Evolutionary conservation across 148 eudicot species (phyloP).

Genomic region (Linanthus parryae): DNA sequence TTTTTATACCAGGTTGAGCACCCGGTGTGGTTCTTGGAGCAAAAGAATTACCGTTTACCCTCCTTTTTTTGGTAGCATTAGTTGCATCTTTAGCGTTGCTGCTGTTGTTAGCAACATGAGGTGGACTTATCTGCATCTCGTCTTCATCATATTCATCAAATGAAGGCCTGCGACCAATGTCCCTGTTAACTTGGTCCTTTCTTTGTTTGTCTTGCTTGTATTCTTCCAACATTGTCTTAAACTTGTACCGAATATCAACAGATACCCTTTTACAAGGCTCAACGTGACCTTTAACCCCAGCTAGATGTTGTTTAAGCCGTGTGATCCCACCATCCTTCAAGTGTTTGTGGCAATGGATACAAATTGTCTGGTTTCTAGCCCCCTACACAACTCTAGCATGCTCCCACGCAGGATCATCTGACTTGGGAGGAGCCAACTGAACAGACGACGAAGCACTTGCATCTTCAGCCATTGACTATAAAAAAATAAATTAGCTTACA

Average conservation of each 20-base stretch:
- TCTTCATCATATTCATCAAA: neutral
- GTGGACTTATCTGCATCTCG: neutral
- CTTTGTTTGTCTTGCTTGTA: too few species aligned
- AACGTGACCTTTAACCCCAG: neutral
- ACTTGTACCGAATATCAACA: neutral
- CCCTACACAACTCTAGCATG: neutral
- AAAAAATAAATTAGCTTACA: too few species aligned
- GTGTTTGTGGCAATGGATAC: neutral
- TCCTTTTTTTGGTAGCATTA: neutral
- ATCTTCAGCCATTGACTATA: neutral
- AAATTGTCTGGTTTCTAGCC: neutral
- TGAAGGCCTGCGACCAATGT: neutral
- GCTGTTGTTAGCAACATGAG: neutral
- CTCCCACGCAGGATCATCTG: neutral
- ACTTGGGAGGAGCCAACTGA: neutral
- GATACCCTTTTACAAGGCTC: neutral
- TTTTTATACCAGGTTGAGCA: neutral
- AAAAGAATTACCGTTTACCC: neutral
- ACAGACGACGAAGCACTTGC: neutral
- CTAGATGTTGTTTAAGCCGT: neutral
- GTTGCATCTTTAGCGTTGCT: neutral
- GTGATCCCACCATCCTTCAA: neutral
- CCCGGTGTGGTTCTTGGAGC: neutral
- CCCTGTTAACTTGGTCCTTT: neutral
- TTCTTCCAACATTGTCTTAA: neutral